phyloP scores from a whole-genome alignment of 2,329 filamentous ascomycete genomes.

The Neoascochyta sp. region DNA sequence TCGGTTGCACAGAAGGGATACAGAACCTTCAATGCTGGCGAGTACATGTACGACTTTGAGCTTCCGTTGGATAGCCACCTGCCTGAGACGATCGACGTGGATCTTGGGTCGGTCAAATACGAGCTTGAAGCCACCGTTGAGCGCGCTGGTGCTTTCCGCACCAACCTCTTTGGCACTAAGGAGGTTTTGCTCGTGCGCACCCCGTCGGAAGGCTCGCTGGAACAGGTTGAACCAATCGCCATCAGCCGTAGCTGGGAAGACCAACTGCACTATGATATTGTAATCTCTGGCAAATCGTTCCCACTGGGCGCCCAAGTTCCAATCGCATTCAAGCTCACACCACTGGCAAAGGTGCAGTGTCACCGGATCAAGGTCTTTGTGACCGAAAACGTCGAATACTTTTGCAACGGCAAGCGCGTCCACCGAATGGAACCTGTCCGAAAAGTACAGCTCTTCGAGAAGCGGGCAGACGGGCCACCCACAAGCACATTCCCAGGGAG shows the following conservation, averaged over 20 bases:
- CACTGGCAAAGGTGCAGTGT: slow-evolving; percentile 86
- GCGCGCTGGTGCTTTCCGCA: slow-evolving; percentile 82
- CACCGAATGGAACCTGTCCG: slow-evolving; percentile 79
- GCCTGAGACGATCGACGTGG: slow-evolving; percentile 80
- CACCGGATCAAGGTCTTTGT: slow-evolving; percentile 89
- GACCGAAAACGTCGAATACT: slow-evolving; percentile 88
- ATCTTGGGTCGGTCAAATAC: slow-evolving; percentile 83
- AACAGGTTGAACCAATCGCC: slow-evolving; percentile 88
- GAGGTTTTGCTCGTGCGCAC: slow-evolving; percentile 82
- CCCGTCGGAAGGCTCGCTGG: slow-evolving; percentile 80
- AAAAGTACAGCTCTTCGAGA: slow-evolving; percentile 85
- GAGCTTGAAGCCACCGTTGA: slow-evolving; percentile 82
- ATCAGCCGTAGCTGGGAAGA: slow-evolving; percentile 94
- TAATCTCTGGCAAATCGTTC: slow-evolving; percentile 94
- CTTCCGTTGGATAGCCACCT: slow-evolving; percentile 74
- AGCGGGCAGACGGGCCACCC: slow-evolving; percentile 73
- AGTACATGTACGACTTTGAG: slow-evolving; percentile 75
- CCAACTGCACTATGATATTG: slow-evolving; percentile 90
- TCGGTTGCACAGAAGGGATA: slow-evolving; percentile 73
- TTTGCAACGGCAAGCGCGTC: slow-evolving; percentile 78
- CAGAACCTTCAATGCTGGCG: slow-evolving; percentile 75
- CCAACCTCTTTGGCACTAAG: slow-evolving; percentile 76
- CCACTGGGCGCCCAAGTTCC: slow-evolving; percentile 83
- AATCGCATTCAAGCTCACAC: slow-evolving; percentile 90
- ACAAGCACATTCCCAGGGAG: slow-evolving; percentile 71